Conservation (phyloP, 1,139 yeast species). For the Casaregolazyma suthepensis region DNA sequence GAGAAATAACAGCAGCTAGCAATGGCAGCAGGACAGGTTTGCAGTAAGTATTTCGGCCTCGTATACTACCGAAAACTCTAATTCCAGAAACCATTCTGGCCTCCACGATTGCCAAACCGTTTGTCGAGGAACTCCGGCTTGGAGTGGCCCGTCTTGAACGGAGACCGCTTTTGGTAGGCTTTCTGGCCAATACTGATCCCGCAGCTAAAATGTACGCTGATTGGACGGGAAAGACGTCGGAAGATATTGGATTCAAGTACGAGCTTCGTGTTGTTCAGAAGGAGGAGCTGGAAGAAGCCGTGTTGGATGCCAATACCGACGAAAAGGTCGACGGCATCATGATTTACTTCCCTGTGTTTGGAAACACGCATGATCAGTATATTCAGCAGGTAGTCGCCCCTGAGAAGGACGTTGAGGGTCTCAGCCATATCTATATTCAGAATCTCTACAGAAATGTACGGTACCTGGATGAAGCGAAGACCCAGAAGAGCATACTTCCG, state of each 20-base stretch:
- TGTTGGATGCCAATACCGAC: conserved; percentile 77
- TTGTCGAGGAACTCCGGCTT: conserved; percentile 59
- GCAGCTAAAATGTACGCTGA: conserved; percentile 93
- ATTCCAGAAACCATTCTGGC: conserved; percentile 71
- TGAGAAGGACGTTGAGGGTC: conserved; percentile 93
- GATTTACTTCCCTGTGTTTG: conserved; percentile 98
- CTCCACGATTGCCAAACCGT: conserved; percentile 77
- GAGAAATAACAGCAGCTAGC: neutral
- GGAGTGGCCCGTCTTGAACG: conserved; percentile 48
- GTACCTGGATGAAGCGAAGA: conserved; percentile 59
- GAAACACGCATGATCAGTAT: conserved; percentile 91
- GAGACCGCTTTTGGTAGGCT: conserved; percentile 77
- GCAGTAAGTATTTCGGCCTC: conserved; percentile 13
- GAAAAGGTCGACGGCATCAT: conserved; percentile 80
- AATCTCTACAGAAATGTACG: conserved; percentile 91
- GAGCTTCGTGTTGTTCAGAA: conserved; percentile 68
- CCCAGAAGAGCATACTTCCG: conserved; percentile 82
- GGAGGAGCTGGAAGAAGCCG: conserved; percentile 77
- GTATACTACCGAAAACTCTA: neutral
- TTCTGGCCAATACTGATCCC: conserved; percentile 87
- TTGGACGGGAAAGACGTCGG: conserved; percentile 92
- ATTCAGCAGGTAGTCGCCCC: conserved; percentile 81
- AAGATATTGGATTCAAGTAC: conserved; percentile 76
- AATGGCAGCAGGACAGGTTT: conserved; percentile 9
- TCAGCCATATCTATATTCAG: conserved; percentile 84